These are phyloP conservation scores for Starmera amethionina DNA, from an alignment of 805 yeast genomes.

Conservation along the genomic window DNA sequence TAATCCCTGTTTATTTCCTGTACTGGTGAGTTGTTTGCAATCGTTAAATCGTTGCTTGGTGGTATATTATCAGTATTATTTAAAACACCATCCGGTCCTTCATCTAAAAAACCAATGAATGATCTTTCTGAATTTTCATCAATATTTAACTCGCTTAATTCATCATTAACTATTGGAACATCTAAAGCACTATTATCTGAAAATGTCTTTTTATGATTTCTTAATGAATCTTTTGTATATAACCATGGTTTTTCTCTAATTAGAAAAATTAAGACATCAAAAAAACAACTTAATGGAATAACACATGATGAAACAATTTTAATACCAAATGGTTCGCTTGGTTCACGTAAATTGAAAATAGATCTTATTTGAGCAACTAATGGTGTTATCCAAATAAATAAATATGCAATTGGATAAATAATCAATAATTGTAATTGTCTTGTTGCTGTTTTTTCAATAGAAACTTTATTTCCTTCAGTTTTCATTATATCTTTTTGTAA, in stretches of 20 bases:
- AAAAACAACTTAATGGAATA: constrained; percentile 70
- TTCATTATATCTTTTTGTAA: constrained; percentile 13
- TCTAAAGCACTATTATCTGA: too few relatives aligned
- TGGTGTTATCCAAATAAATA: constrained; percentile 12
- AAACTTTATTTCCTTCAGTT: constrained; percentile 2
- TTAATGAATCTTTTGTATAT: too few relatives aligned
- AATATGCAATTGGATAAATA: constrained; percentile 15
- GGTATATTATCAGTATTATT: too few relatives aligned
- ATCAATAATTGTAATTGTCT: constrained; percentile 13
- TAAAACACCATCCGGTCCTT: too few relatives aligned
- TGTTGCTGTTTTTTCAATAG: constrained; percentile 3
- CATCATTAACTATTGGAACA: too few relatives aligned
- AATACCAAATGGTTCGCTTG: constrained; percentile 4
- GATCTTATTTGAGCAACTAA: constrained; percentile 7
- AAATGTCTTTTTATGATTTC: too few relatives aligned
- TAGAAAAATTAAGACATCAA: constrained; percentile 67
- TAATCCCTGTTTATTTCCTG: constrained; percentile 7
- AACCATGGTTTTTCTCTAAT: constrained; percentile 74
- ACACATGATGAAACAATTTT: constrained; percentile 43
- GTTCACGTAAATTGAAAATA: not conserved
- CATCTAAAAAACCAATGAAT: too few relatives aligned
- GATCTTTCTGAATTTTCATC: too few relatives aligned
- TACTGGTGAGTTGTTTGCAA: too few relatives aligned
- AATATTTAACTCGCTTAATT: too few relatives aligned
- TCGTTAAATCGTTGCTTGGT: too few relatives aligned